Evolutionary conservation across 768 basidiomycete species (phyloP), one percentile per base, ranked within the genome.

Genomic region (Cantharellus anzutake): DNA sequence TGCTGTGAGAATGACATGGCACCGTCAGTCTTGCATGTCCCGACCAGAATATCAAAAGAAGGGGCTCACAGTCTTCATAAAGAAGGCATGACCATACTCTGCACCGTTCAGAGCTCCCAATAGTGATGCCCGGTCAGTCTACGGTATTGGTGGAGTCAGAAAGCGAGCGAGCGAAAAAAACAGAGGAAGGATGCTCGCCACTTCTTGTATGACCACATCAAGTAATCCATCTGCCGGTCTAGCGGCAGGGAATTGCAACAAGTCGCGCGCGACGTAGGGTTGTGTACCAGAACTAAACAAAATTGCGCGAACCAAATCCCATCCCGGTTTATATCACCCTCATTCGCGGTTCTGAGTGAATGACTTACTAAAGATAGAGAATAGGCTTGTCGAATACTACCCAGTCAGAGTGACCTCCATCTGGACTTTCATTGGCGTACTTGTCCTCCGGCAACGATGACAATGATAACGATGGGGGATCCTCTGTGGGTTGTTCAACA

Each of bases 211-310:
- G 50, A 78, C 76, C 50, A 91, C 68, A 64, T 90, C 88, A 58
- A 91, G 80, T 39, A 81, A 68, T 0, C 87, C 86, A 65, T 92
- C 86, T 61, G 84, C 79, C 0, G 86, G 84, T 56, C 83, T 68
- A 29, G 86, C 86, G 2, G 86, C 81, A 0, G 87, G 90, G 66
- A 90, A 92, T 35, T 86, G 80, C 82, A 90, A 83, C 42, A 84
- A 74, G 60, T 84, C 82, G 16, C 11, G 11, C 7, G 75, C 77
- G 48, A 85, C 82, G 69, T 79, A 87, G 3, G 87, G 85, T 20
- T 84, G 83, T 69, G 87, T 83, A 3, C 88, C 87, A 3, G 82
- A 85, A 66, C 67, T 68, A 48, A 2, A 52, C 16, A 16, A 7
- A 29, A 34, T n/a, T 14, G 3, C n/a, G 41, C 39, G 4, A 59